Conservation (phyloP, 2,329 filamentous ascomycete genomes). For the Allantophomopsis lycopodina region DNA sequence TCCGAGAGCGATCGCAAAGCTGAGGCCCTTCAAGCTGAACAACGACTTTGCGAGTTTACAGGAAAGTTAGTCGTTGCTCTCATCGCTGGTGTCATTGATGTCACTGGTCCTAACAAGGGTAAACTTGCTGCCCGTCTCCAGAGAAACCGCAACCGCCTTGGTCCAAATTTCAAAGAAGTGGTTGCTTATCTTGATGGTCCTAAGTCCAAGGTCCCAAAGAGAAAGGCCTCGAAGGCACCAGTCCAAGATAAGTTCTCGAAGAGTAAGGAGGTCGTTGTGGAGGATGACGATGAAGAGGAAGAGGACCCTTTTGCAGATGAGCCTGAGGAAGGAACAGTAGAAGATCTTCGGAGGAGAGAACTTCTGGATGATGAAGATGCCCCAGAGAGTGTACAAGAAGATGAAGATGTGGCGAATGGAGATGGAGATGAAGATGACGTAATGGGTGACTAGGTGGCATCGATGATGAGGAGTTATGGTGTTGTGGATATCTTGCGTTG, state of each 20-base stretch:
- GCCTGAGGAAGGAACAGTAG: conserved; percentile 42
- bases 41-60: conserved; percentile 73
- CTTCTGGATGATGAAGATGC: conserved; percentile 31
- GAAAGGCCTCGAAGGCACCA: conserved; percentile 27
- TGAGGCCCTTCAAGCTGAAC: conserved; percentile 64
- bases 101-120: conserved; percentile 40
- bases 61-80: conserved; percentile 76
- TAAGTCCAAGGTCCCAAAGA: conserved; percentile 30
- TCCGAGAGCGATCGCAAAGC: conserved; percentile 45
- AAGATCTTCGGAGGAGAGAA: conserved; percentile 40
- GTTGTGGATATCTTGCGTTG: too few species aligned
- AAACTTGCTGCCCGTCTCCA: conserved; percentile 58
- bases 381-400: conserved; percentile 20
- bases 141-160: conserved; percentile 69
- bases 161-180: conserved; percentile 75
- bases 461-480: too few species aligned
- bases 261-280: conserved; percentile 14
- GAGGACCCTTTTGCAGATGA: conserved; percentile 30
- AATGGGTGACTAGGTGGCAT: conserved; percentile 23
- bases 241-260: conserved; percentile 26
- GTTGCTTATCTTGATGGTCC: conserved; percentile 65
- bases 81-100: conserved; percentile 60
- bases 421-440: conserved; percentile 22
- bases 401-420: conserved; percentile 20
- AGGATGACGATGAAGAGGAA: conserved; percentile 16